Conservation (phyloP, 2,329 filamentous ascomycete species). For the Colletotrichum viniferum region DNA sequence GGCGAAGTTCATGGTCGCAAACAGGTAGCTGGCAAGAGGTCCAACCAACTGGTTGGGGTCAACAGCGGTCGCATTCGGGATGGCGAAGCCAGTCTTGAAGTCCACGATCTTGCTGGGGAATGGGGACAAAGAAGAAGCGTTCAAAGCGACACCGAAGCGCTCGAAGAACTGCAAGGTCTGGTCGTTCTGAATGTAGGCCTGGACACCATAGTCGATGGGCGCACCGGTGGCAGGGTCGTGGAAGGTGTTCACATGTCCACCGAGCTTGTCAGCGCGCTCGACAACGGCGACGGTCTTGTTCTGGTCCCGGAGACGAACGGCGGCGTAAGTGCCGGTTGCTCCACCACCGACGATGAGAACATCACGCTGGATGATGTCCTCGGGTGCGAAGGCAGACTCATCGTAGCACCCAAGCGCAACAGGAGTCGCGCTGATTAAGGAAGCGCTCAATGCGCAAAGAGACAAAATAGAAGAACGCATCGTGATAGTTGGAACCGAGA, state of each 20-base stretch:
- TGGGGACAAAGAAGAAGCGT: background rate
- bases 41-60: slow-evolving; percentile 6
- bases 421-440: background rate
- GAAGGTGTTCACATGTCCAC: slow-evolving; percentile 55
- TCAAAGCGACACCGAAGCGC: slow-evolving; percentile 40
- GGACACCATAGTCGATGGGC: slow-evolving; percentile 39
- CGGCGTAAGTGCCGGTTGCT: slow-evolving; percentile 53
- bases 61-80: slow-evolving; percentile 17
- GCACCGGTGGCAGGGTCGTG: slow-evolving; percentile 38
- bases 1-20: slow-evolving; percentile 6
- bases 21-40: background rate
- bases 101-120: slow-evolving; percentile 17
- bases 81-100: slow-evolving; percentile 19
- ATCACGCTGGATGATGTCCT: slow-evolving; percentile 34
- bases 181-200: slow-evolving; percentile 38
- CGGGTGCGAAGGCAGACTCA: slow-evolving; percentile 10
- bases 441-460: slow-evolving; percentile 6
- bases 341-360: slow-evolving; percentile 59
- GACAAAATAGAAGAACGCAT: slow-evolving; percentile 4
- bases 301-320: slow-evolving; percentile 54
- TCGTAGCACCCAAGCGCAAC: slow-evolving; percentile 7
- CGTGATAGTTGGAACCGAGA: background rate
- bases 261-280: slow-evolving; percentile 35
- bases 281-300: slow-evolving; percentile 51
- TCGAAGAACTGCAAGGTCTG: slow-evolving; percentile 47